Base-by-base conservation (phyloP, 148 eudicot genomes). In the Pouteria glomerata region DNA sequence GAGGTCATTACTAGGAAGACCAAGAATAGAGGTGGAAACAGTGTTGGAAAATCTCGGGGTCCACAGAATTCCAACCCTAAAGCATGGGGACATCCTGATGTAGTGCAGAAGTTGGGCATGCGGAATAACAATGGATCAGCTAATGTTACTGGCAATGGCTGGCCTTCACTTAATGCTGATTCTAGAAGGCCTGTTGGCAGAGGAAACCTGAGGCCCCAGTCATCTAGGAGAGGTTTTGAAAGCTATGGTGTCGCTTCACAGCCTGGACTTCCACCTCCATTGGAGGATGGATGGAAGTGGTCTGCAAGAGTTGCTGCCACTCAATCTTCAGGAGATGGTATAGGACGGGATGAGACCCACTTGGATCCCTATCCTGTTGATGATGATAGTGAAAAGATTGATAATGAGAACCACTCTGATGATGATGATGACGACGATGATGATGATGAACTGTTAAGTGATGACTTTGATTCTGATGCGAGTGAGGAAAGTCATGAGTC, bases 381-480 rank as follows among this genome's bases (percentile, higher is more conserved):
- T 50, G 77, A 35, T 55, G 67, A 74, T 26, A 74, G 41, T 30
- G 64, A 58, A 37, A 78, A 66, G 26, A 30, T 42, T 65, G 84
- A 56, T 1, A 79, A 79, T 23, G 83, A 68, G 0, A 80, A 78
- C 3, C 81, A 81, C 26, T 79, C 66, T 0, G 87, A 80, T 51
- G 66, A 37, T n/a, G 82, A 73, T 48, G 93, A 73, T 48, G 93
- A 85, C 41, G 44, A 63, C 6, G 84, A 89, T 66, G 90, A 89
- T 60, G 89, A 85, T 66, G 90, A 89, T 60, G 89, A 85, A 34
- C 72, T 80, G 23, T 23, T 82, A 6, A 77, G 79, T 66, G 90
- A 91, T 39, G 95, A 71, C 8, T 80, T 68, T 71, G 93, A 85
- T 45, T 80, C 85, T 0, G 96, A 92, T 79, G 85, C 65, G 0